Conservation (phyloP, 2,329 filamentous ascomycete species). For the Colletotrichum sidae region DNA sequence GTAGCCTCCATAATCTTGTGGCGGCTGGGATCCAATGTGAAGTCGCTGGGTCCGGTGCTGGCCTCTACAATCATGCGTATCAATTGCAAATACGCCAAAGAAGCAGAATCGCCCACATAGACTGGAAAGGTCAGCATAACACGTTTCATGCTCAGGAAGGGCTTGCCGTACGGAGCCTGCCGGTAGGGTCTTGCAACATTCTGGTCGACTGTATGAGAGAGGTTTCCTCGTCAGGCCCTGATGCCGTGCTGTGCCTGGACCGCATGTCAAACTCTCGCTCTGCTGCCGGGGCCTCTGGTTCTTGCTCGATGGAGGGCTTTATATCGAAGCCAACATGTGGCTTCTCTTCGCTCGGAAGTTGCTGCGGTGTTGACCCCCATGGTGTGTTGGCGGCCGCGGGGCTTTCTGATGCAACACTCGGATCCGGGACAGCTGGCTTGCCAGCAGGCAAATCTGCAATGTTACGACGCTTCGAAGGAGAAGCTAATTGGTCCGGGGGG, state of each 20-base stretch:
- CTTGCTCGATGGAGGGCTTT: conserved; percentile 29
- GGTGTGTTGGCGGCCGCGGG: conserved; percentile 28
- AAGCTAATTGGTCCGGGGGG: conserved; percentile 29
- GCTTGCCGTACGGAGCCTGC: conserved; percentile 62
- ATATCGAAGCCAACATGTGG: conserved; percentile 25
- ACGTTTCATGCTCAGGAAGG: background rate
- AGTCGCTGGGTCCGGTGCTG: conserved; percentile 64
- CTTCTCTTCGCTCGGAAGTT: conserved; percentile 25
- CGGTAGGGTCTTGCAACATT: conserved; percentile 70
- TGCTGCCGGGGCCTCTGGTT: conserved; percentile 13
- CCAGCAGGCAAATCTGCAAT: conserved; percentile 28
- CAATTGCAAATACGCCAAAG: conserved; percentile 69
- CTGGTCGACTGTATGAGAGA: conserved; percentile 65
- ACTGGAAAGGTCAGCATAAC: conserved; percentile 49
- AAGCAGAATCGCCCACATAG: conserved; percentile 73
- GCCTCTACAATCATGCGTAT: conserved; percentile 71
- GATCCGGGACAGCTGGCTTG: conserved; percentile 20
- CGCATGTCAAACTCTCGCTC: conserved; percentile 33
- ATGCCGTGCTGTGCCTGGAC: conserved; percentile 53
- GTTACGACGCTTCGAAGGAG: conserved; percentile 36
- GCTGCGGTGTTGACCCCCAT: conserved; percentile 26
- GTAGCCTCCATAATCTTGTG: conserved; percentile 68
- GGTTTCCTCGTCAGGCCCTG: conserved; percentile 65
- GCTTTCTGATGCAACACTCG: conserved; percentile 19
- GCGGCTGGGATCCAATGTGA: conserved; percentile 67